These are phyloP conservation scores for Acanthamoeba royreba DNA, from an alignment of 208 protist genomes.

Conservation along the genomic window DNA sequence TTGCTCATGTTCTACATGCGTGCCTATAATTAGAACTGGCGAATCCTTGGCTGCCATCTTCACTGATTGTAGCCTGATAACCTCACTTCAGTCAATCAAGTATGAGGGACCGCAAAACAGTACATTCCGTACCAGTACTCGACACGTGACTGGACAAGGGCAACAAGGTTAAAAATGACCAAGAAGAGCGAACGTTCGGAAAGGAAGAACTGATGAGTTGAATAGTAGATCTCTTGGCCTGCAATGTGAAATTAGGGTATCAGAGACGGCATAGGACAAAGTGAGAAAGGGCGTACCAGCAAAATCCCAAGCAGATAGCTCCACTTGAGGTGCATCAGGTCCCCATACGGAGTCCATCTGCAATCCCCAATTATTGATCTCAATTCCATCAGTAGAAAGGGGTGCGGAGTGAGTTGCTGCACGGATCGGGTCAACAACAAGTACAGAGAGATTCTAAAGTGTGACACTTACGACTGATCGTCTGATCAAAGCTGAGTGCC, in stretches of 20 bases:
- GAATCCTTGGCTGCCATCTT: background rate
- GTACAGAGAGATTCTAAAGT: background rate
- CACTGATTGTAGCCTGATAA: background rate
- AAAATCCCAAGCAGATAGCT: background rate
- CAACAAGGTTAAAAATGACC: background rate
- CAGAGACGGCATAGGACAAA: background rate
- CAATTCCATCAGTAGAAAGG: conserved; percentile 25
- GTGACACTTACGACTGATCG: background rate
- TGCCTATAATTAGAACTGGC: background rate
- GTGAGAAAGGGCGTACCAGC: background rate
- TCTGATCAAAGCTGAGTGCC: background rate
- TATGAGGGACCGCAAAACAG: no score
- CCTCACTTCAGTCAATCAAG: background rate
- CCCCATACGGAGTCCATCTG: background rate
- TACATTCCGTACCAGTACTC: background rate
- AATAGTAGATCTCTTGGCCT: conserved; percentile 29
- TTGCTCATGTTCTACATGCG: background rate
- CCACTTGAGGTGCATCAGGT: background rate
- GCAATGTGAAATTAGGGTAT: background rate
- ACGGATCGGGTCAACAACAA: background rate
- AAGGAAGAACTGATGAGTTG: conserved; percentile 1
- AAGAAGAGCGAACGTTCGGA: background rate
- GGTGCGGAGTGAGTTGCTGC: background rate
- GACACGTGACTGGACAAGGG: background rate
- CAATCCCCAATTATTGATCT: background rate